A percentile compares a stretch with the other conserved stretches of the same genome.
Conservation (phyloP, 2,329 filamentous ascomycete genomes). For the Graphiopsis chlorocephala region DNA sequence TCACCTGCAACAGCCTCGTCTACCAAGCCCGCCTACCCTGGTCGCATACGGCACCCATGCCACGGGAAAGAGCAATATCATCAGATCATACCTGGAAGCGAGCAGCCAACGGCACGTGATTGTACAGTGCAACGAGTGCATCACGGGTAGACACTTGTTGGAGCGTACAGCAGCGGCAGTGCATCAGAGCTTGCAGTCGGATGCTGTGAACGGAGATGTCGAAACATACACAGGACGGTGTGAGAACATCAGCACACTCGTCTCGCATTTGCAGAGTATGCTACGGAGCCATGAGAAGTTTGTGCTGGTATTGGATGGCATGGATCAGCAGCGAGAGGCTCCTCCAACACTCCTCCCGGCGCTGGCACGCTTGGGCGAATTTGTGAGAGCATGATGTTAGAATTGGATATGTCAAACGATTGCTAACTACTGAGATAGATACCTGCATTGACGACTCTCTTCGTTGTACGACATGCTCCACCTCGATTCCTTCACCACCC, state of each 20-base stretch:
- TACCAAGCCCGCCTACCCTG: slow-evolving; percentile 70
- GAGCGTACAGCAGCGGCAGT: slow-evolving; percentile 64
- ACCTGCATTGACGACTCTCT: slow-evolving; percentile 70
- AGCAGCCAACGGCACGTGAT: slow-evolving; percentile 57
- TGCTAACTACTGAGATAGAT: slow-evolving; percentile 55
- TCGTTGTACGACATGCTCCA: slow-evolving; percentile 71
- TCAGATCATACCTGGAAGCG: slow-evolving; percentile 58
- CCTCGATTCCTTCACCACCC: slow-evolving; percentile 67
- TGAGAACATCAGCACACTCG: slow-evolving; percentile 75
- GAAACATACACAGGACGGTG: slow-evolving; percentile 59
- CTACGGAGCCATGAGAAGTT: slow-evolving; percentile 61
- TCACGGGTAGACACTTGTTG: slow-evolving; percentile 73
- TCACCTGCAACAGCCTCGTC: slow-evolving; percentile 49
- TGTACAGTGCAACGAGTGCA: slow-evolving; percentile 70
- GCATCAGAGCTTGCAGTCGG: slow-evolving; percentile 36
- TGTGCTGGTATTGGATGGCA: slow-evolving; percentile 80
- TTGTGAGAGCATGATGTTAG: slow-evolving; percentile 40
- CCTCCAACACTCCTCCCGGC: slow-evolving; percentile 76
- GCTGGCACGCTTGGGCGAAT: slow-evolving; percentile 73
- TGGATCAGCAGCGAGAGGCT: slow-evolving; percentile 80
- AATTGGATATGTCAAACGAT: slow-evolving; percentile 16
- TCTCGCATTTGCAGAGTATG: slow-evolving; percentile 67
- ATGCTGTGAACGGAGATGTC: slow-evolving; percentile 26
- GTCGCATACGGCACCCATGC: slow-evolving; percentile 82
- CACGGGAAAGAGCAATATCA: slow-evolving; percentile 78